A percentile compares a stretch with the other conserved stretches of the same genome.
phyloP scores from a whole-genome alignment of 129 eudicot genomes.

The Centrapalus pauciflorus region DNA sequence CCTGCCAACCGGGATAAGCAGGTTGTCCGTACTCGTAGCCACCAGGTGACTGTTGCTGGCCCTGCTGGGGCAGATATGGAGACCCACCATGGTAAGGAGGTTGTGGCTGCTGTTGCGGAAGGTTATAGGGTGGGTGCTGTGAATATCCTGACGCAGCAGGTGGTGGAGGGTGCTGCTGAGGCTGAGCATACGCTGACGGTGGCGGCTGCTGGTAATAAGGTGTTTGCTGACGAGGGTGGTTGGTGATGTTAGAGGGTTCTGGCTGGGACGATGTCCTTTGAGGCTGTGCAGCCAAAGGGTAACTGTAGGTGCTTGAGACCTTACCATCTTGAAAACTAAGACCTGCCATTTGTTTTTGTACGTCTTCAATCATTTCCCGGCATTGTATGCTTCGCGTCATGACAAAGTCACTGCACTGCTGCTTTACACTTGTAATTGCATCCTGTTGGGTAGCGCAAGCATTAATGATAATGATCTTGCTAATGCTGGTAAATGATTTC shows the following conservation, averaged over 20 bases:
- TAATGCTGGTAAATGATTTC: not conserved
- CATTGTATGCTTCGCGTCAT: slow-evolving; percentile 97
- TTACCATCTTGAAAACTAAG: slow-evolving; percentile 80
- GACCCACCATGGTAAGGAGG: slow-evolving; percentile 62
- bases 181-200: slow-evolving; percentile 37
- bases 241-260: slow-evolving; percentile 33
- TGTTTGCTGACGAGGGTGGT: slow-evolving; percentile 40
- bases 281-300: slow-evolving; percentile 48
- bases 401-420: slow-evolving; percentile 90
- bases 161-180: slow-evolving; percentile 43
- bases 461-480: not conserved
- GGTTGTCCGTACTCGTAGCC: slow-evolving; percentile 88
- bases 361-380: slow-evolving; percentile 91
- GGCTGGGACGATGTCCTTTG: slow-evolving; percentile 49
- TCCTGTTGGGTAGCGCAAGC: slow-evolving; percentile 54
- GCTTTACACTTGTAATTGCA: slow-evolving; percentile 87
- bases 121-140: slow-evolving; percentile 38
- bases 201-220: slow-evolving; percentile 55
- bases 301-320: slow-evolving; percentile 41
- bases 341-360: slow-evolving; percentile 78
- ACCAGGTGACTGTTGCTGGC: slow-evolving; percentile 54
- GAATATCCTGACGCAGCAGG: slow-evolving; percentile 33
- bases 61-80: slow-evolving; percentile 64
- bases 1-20: slow-evolving; percentile 96
- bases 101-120: slow-evolving; percentile 46